These are phyloP conservation scores for Sporobolomyces phaffii DNA, from an alignment of 768 basidiomycete species.

Conservation along the genomic window DNA sequence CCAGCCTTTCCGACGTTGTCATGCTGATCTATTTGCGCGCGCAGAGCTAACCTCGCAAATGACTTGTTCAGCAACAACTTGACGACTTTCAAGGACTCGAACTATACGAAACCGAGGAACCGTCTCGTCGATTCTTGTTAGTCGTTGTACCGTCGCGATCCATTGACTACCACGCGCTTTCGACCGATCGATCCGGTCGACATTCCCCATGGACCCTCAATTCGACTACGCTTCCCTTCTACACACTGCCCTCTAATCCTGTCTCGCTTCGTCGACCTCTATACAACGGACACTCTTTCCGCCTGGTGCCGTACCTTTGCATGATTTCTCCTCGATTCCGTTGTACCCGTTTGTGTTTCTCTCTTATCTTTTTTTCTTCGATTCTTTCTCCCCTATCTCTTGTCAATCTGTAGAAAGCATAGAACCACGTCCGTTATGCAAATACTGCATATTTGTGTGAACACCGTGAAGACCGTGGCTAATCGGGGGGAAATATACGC, in stretches of 20 bases:
- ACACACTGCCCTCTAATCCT: neutral
- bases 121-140: neutral
- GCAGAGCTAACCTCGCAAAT: too few relatives aligned
- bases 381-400: neutral
- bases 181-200: too few relatives aligned
- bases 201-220: too few relatives aligned
- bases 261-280: neutral
- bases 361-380: neutral
- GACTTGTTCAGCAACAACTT: slow-evolving; percentile 5
- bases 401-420: neutral
- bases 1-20: neutral
- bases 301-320: neutral
- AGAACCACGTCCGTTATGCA: neutral
- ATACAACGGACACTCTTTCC: slow-evolving; percentile 7
- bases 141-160: neutral
- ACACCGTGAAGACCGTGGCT: too few relatives aligned
- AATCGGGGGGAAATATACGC: too few relatives aligned
- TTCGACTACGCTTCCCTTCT: neutral
- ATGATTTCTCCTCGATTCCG: neutral
- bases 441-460: too few relatives aligned
- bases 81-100: slow-evolving; percentile 1
- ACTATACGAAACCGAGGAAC: slow-evolving; percentile 12
- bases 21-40: too few relatives aligned
- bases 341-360: neutral
- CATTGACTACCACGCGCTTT: too few relatives aligned